phyloP scores from a whole-genome alignment of 257 asterid species.

The Mitragyna speciosa region DNA sequence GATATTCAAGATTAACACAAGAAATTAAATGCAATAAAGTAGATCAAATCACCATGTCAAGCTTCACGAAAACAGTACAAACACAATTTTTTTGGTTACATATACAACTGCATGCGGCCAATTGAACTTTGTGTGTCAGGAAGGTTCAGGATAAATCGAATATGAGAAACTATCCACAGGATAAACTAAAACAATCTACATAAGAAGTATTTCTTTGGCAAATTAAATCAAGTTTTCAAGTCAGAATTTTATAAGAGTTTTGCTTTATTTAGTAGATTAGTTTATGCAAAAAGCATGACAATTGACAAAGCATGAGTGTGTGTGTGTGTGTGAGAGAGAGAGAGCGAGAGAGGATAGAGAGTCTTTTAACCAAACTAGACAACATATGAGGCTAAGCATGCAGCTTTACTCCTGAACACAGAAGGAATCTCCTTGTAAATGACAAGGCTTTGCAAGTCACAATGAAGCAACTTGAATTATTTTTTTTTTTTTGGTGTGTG shows the following conservation, averaged over 20 bases:
- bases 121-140: neutral
- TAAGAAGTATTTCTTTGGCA: neutral
- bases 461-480: neutral
- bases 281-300: neutral
- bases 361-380: neutral
- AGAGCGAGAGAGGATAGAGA: neutral
- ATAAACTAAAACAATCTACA: neutral
- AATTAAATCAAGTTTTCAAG: neutral
- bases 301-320: neutral
- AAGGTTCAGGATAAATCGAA: neutral
- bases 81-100: neutral
- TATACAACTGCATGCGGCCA: neutral
- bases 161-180: neutral
- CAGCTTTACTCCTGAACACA: neutral
- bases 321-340: too few species aligned
- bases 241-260: neutral
- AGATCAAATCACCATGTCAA: neutral
- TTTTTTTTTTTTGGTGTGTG: too few species aligned
- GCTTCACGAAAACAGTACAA: neutral
- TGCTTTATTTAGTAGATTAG: too few species aligned
- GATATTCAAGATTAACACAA: neutral
- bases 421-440: neutral
- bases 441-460: neutral
- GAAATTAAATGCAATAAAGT: neutral
- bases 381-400: neutral